Base-by-base conservation (phyloP, 140 eudicot genomes). In the Anethum foeniculum region DNA sequence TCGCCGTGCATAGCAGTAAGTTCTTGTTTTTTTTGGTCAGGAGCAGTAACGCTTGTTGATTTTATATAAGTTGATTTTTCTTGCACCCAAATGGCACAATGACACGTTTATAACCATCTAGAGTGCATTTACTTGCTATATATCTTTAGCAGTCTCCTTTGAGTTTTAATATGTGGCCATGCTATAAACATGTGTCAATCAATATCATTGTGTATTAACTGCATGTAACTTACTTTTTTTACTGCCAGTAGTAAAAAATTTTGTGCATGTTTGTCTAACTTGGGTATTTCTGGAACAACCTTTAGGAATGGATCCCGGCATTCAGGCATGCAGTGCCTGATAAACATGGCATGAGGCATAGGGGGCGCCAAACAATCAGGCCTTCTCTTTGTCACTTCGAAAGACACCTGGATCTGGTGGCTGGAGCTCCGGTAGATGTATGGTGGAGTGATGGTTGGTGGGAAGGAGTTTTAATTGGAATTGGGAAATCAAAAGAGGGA, bases 391-490 rank as follows among this genome's bases (percentile, higher is more conserved):
- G 81, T 65, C 84, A 81, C 65, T 47, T 81, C 19, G 88, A 84
- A 52, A 18, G 73, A 25, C 83, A 73, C 74, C 38, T 23, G 44
- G 83, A 65, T 51, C 80, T 87, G 34, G 91, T 85, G 82, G 88
- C 87, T 10, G 99, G 99, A 80, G 90, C 86, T 54, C 90, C 94
- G 6, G 98, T 92, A 54, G 99, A 96, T 82, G 97, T 90, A 7
- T 96, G 98, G 98, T 96, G 99, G 99, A 90, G 97, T 77, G 97
- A 95, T 85, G 98, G 99, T 23, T 95, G 99, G 99, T 95, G 99
- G 99, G 99, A 95, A 90, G 99, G 99, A 34, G 89, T 96, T 51
- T 83, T 96, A 4, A 79, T 87, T 41, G 88, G 84, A 77, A 77
- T 83, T 4, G 28, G 86, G 56, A 82, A 76, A 48, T 78, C 82